Conservation (phyloP, 1,284 basidiomycete species). For the Entoloma clypeatum region DNA sequence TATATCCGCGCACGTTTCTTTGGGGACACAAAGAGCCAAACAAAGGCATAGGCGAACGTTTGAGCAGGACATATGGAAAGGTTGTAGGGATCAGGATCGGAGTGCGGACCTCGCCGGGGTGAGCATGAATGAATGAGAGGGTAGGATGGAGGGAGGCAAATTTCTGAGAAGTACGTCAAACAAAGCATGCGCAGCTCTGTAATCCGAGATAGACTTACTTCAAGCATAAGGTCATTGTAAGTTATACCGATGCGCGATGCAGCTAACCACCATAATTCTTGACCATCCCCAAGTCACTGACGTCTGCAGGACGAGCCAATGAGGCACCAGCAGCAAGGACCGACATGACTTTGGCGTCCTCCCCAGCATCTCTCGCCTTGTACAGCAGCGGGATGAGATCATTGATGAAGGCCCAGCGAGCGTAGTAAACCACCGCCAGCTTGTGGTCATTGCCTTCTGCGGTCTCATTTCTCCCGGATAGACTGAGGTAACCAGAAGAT, state of each 20-base stretch:
- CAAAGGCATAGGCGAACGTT: slow-evolving; percentile 4
- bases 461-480: slow-evolving; percentile 32
- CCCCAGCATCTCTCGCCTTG: slow-evolving; percentile 26
- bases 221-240: slow-evolving; percentile 34
- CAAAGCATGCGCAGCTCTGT: background rate
- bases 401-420: slow-evolving; percentile 32
- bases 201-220: slow-evolving; percentile 23
- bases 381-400: slow-evolving; percentile 30
- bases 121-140: slow-evolving; percentile 33
- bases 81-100: slow-evolving; percentile 11
- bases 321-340: slow-evolving; percentile 30
- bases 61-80: slow-evolving; percentile 7
- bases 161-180: slow-evolving; percentile 23
- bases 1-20: slow-evolving; percentile 30
- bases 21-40: slow-evolving; percentile 19
- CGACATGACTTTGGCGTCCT: slow-evolving; percentile 35
- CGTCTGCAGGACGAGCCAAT: slow-evolving; percentile 25
- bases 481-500: slow-evolving; percentile 28
- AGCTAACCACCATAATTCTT: slow-evolving; percentile 24
- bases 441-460: slow-evolving; percentile 37
- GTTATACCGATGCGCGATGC: slow-evolving; percentile 24
- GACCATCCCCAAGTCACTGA: slow-evolving; percentile 35
- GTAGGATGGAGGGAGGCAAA: slow-evolving; percentile 32
- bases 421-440: slow-evolving; percentile 31
- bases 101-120: slow-evolving; percentile 32